A percentile compares a stretch with the other conserved stretches of the same genome.
Conservation (phyloP, 345 rosid species). For the Salix koriyanagi region DNA sequence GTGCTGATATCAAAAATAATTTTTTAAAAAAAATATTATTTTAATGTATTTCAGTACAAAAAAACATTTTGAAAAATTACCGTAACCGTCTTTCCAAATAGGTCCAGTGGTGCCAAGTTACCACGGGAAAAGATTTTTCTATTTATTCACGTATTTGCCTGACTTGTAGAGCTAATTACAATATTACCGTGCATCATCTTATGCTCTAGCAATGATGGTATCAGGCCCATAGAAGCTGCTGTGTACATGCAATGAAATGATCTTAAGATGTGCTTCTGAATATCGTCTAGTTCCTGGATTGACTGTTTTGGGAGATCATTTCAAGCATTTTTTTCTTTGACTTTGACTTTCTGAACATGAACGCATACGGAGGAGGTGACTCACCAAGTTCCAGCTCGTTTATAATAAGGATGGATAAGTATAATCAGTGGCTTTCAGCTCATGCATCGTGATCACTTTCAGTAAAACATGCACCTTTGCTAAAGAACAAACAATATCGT, state of each 20-base stretch:
- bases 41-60: too few relatives aligned
- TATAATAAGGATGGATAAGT: conserved; percentile 81
- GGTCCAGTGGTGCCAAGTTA: too few relatives aligned
- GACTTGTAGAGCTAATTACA: background rate
- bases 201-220: conserved; percentile 4
- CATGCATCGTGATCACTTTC: background rate
- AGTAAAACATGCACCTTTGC: background rate
- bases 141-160: background rate
- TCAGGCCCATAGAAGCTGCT: conserved; percentile 85
- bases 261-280: conserved; percentile 64
- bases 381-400: too few relatives aligned
- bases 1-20: too few relatives aligned
- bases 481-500: background rate
- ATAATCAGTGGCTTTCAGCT: conserved; percentile 57
- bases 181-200: background rate
- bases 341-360: too few relatives aligned
- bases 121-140: background rate
- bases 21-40: too few relatives aligned
- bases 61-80: too few relatives aligned
- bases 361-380: too few relatives aligned
- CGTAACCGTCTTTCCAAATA: too few relatives aligned
- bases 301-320: background rate
- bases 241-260: conserved; percentile 63
- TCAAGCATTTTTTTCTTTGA: conserved; percentile 1
- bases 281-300: background rate